Evolutionary conservation across 2,329 filamentous ascomycete genomes (phyloP).

Genomic region (Sporothrix dimorphospora): DNA sequence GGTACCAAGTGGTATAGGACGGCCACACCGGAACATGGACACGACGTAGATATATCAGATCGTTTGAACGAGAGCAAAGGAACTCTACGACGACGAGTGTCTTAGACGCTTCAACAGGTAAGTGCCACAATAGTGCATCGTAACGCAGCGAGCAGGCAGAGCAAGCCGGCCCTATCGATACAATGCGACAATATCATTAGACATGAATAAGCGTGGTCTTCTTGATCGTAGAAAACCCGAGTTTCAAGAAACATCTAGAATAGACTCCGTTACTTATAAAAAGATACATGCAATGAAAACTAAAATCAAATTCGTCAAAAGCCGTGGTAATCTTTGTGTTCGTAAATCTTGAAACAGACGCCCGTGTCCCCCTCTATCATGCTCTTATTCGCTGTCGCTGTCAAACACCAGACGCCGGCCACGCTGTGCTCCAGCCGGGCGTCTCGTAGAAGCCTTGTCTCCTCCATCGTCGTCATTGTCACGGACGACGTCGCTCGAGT

Average conservation of each 20-base stretch:
- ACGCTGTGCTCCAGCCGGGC: conserved; percentile 17
- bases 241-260: neutral
- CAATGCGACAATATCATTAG: no score
- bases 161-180: no score
- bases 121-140: no score
- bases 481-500: conserved; percentile 14
- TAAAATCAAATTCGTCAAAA: neutral
- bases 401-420: conserved; percentile 26
- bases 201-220: neutral
- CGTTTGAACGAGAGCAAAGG: no score
- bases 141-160: no score
- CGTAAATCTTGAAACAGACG: neutral
- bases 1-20: conserved; percentile 6
- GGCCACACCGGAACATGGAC: no score
- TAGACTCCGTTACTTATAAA: neutral
- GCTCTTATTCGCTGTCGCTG: conserved; percentile 32
- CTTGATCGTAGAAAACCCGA: neutral
- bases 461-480: conserved; percentile 21
- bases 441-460: conserved; percentile 10
- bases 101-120: no score
- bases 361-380: conserved; percentile 8
- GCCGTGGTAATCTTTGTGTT: neutral
- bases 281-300: neutral
- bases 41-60: no score
- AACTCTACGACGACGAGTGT: no score